Conservation (phyloP, 1,284 basidiomycete genomes). For the Neolentinus lepideus region DNA sequence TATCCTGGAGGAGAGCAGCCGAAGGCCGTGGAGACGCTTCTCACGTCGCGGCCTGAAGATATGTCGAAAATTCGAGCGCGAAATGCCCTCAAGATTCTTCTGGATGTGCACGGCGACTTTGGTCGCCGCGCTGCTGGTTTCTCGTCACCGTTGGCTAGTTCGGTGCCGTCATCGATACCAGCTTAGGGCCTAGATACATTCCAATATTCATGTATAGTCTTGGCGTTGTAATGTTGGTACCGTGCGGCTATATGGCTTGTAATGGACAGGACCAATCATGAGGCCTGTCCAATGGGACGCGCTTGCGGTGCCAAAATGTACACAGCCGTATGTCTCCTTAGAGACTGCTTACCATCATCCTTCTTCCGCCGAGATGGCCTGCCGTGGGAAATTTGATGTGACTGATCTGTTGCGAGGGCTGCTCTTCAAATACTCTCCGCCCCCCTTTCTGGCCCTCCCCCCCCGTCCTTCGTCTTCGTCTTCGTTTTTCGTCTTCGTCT, state of each 20-base stretch:
- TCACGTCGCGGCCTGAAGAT: conserved; percentile 73
- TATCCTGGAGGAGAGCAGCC: conserved; percentile 73
- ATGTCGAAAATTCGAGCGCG: conserved; percentile 83
- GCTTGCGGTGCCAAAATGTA: conserved; percentile 4
- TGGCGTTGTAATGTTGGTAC: neutral
- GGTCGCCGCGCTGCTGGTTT: conserved; percentile 34
- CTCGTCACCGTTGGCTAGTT: neutral
- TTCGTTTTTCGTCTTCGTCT: conserved; percentile 17
- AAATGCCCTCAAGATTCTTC: conserved; percentile 86
- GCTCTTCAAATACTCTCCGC: conserved; percentile 3
- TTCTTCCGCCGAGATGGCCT: conserved; percentile 30
- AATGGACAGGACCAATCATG: conserved; percentile 9
- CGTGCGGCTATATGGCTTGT: neutral
- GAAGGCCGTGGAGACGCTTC: conserved; percentile 57
- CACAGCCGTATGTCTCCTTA: conserved; percentile 19
- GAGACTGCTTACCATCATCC: conserved; percentile 22
- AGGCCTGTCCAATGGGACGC: conserved; percentile 17
- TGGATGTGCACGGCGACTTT: conserved; percentile 83
- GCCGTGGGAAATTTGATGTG: conserved; percentile 24
- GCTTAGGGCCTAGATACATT: neutral
- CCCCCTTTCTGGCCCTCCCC: conserved; percentile 14
- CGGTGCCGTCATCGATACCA: conserved; percentile 1
- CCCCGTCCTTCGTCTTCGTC: conserved; percentile 23
- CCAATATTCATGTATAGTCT: neutral
- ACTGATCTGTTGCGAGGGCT: conserved; percentile 10